Base-by-base conservation (phyloP, 495 filamentous ascomycete species). In the Podospora conica region DNA sequence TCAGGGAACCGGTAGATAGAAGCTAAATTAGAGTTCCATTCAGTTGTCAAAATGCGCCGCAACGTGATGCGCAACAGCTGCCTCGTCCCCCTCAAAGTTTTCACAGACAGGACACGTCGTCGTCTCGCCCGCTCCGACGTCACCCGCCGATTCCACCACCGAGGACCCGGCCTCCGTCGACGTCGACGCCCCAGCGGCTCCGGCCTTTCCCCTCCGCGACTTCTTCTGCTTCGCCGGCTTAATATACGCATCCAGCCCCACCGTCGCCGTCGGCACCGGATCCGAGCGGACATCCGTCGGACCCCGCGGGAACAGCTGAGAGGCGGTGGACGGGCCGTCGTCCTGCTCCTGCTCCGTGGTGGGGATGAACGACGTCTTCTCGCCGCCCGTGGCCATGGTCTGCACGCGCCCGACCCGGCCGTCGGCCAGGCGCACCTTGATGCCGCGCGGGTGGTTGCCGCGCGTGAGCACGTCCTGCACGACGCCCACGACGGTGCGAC, bases 401-500 rank as follows among this genome's bases (percentile, higher is more conserved):
- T 91, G 89, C 29, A 91, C 88, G 31, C 90, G 76, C 3, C 90
- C 90, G 18, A 91, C 81, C 57, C 86, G 79, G 6, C 90, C 90
- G 74, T 90, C 86, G 18, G 76, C 71, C 2, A 91, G 76, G 3
- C 88, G 83, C 18, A 92, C 90, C 77, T 92, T 92, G 76, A 92
- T 88, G 58, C 90, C 90, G 29, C 87, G 80, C n/a, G 87, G 86
- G 67, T 92, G 90, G 62, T 91, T 82, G 12, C 88, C 88, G 9
- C 79, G 72, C n/a, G 89, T 91, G 22, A 91, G 77, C 8, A 91
- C 74, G 21, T 88, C 83, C 29, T 76, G 76, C 4, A 91, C 83
- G 0, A 76, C 74, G 10, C 90, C 90, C 56, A 78, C 76, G 2
- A 90, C 87, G 68, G 89, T 84, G 53, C 83, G 83, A 11, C 89